These are phyloP conservation scores for Viola pubescens DNA, from an alignment of 441 rosid species.

Conservation along the genomic window DNA sequence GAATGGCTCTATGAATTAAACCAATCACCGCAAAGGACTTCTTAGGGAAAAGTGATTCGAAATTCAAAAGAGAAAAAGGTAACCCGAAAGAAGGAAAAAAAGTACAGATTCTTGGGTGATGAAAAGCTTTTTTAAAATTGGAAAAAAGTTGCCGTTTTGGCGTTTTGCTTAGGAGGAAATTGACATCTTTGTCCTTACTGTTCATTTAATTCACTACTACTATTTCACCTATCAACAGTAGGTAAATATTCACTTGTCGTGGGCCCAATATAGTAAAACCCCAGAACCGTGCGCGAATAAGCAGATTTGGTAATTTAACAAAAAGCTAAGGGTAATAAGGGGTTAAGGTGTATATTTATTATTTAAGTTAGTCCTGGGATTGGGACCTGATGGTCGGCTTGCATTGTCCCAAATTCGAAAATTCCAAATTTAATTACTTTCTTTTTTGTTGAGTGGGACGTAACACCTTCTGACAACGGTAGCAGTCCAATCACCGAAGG, in stretches of 20 bases:
- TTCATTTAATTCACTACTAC: too few species aligned
- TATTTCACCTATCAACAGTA: too few species aligned
- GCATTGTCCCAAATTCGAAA: slow-evolving; percentile 5
- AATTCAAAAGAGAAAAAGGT: neutral
- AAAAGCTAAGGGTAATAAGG: neutral
- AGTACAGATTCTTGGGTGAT: too few species aligned
- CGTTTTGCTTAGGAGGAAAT: too few species aligned
- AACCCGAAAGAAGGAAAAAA: too few species aligned
- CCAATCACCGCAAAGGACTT: neutral
- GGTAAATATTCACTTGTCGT: too few species aligned
- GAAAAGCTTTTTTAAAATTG: too few species aligned
- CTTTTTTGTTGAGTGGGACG: neutral
- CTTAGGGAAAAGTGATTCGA: neutral
- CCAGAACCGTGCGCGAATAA: neutral
- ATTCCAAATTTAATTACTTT: neutral
- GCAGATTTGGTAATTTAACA: neutral
- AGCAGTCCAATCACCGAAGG: neutral
- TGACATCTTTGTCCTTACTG: too few species aligned
- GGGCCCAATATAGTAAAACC: too few species aligned
- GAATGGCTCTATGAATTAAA: neutral
- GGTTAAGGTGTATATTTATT: neutral
- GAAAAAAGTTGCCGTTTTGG: neutral
- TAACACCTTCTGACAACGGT: neutral
- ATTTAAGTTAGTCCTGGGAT: neutral
- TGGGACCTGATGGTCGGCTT: slow-evolving; percentile 5